These are phyloP conservation scores for Calonectria multiphialidica DNA, from an alignment of 2,329 filamentous ascomycete species.

Conservation along the genomic window DNA sequence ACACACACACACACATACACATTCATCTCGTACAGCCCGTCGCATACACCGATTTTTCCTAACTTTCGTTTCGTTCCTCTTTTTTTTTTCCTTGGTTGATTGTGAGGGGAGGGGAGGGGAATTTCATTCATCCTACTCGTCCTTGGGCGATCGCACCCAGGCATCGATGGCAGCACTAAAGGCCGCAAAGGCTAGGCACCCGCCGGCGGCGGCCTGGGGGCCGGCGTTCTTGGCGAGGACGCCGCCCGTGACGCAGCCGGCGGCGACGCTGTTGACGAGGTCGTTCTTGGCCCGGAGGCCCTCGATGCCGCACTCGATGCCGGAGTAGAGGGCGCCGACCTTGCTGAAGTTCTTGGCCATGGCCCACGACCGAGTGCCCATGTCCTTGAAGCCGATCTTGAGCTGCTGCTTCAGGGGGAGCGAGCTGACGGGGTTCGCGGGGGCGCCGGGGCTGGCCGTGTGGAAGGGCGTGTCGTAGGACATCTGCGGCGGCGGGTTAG, in stretches of 20 bases:
- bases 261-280: constrained; percentile 85
- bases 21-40: constrained; percentile 32
- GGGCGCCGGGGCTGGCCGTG: constrained; percentile 55
- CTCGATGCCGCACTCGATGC: constrained; percentile 96
- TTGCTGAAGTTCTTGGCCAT: constrained; percentile 96
- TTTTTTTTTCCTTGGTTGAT: neutral
- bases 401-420: constrained; percentile 90
- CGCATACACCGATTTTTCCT: constrained; percentile 11
- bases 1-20: constrained; percentile 36
- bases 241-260: constrained; percentile 92
- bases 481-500: constrained; percentile 74
- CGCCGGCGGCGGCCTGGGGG: constrained; percentile 87
- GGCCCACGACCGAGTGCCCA: constrained; percentile 85
- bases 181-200: constrained; percentile 93
- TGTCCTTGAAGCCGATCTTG: constrained; percentile 89
- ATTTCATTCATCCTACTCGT: constrained; percentile 57
- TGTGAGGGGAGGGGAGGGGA: too few relatives aligned
- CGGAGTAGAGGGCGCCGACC: constrained; percentile 90
- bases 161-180: constrained; percentile 93
- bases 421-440: constrained; percentile 59
- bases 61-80: neutral
- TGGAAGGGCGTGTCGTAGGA: constrained; percentile 95
- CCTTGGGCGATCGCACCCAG: constrained; percentile 85
- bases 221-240: constrained; percentile 89
- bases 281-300: constrained; percentile 95